A percentile compares a stretch with the other conserved stretches of the same genome.
Evolutionary conservation across 768 basidiomycete species (phyloP).

Genomic region (Albatrellus ellisii): DNA sequence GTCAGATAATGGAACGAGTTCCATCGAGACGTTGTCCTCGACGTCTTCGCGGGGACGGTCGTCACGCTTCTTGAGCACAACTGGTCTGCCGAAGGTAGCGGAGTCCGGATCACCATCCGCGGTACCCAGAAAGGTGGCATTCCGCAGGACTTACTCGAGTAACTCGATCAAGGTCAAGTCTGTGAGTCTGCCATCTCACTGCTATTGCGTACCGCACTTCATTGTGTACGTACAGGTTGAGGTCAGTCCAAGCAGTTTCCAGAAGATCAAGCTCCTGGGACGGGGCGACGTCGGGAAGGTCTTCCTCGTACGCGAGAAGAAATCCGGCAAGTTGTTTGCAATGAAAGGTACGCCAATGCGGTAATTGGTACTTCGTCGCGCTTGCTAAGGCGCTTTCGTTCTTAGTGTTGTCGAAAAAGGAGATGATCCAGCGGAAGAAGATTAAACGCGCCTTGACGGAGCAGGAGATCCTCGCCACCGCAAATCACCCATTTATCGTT

Average conservation of each 20-base stretch:
- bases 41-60: conserved; percentile 51
- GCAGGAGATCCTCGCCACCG: conserved; percentile 96
- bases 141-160: conserved; percentile 91
- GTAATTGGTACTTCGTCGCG: conserved; percentile 11
- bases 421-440: conserved; percentile 99
- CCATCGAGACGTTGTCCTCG: conserved; percentile 68
- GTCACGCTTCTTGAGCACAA: conserved; percentile 19
- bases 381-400: conserved; percentile 11
- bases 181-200: conserved; percentile 31
- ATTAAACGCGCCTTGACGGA: conserved; percentile 98
- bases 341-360: conserved; percentile 80
- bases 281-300: conserved; percentile 99
- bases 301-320: conserved; percentile 97
- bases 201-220: conserved; percentile 1
- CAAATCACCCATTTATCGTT: conserved; percentile 99
- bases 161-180: conserved; percentile 92
- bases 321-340: conserved; percentile 88
- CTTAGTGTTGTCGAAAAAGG: conserved; percentile 91
- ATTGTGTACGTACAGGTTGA: conserved; percentile 48
- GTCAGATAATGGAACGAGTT: conserved; percentile 40
- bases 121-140: conserved; percentile 54
- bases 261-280: conserved; percentile 96
- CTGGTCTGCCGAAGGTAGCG: conserved; percentile 25
- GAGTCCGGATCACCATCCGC: conserved; percentile 27
- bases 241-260: conserved; percentile 87